phyloP scores from a whole-genome alignment of 2,329 filamentous ascomycete genomes.

The Fusarium transvaalense region DNA sequence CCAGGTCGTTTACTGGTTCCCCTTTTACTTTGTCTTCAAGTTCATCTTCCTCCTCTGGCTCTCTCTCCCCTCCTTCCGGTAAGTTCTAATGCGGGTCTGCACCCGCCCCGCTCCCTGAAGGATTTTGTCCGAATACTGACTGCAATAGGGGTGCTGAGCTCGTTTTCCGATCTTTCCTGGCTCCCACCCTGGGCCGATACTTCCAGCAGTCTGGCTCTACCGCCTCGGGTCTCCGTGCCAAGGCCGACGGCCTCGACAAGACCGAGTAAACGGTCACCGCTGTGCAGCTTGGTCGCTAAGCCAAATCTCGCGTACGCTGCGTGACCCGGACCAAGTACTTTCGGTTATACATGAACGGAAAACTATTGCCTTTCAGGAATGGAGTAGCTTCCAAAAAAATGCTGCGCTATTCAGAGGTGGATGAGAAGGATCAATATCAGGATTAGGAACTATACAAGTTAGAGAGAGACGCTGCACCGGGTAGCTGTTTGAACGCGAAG shows the following conservation, averaged over 20 bases:
- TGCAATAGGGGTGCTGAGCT: constrained; percentile 85
- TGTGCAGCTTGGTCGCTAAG: constrained; percentile 47
- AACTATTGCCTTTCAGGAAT: constrained; percentile 27
- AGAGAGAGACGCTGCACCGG: constrained; percentile 16
- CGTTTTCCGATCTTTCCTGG: constrained; percentile 95
- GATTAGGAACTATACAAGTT: constrained; percentile 17
- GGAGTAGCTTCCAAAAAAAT: constrained; percentile 24
- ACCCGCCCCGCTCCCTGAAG: constrained; percentile 14
- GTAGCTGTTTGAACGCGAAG: constrained; percentile 22
- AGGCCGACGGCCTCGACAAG: constrained; percentile 83
- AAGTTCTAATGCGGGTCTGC: constrained; percentile 56
- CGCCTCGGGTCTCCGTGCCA: constrained; percentile 87
- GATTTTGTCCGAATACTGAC: constrained; percentile 35
- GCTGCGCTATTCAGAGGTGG: constrained; percentile 18
- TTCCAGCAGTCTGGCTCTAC: constrained; percentile 80
- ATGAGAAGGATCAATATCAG: constrained; percentile 29
- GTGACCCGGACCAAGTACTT: constrained; percentile 44
- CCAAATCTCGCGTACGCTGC: constrained; percentile 39
- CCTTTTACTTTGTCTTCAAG: constrained; percentile 99
- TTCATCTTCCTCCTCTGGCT: constrained; percentile 98
- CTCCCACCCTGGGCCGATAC: constrained; percentile 92
- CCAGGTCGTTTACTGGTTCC: constrained; percentile 92
- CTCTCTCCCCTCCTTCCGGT: constrained; percentile 93
- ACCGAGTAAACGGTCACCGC: constrained; percentile 64
- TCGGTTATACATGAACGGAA: constrained; percentile 36